phyloP scores from a whole-genome alignment of 192 early-diverging fungal species.

The Coemansia sp. region DNA sequence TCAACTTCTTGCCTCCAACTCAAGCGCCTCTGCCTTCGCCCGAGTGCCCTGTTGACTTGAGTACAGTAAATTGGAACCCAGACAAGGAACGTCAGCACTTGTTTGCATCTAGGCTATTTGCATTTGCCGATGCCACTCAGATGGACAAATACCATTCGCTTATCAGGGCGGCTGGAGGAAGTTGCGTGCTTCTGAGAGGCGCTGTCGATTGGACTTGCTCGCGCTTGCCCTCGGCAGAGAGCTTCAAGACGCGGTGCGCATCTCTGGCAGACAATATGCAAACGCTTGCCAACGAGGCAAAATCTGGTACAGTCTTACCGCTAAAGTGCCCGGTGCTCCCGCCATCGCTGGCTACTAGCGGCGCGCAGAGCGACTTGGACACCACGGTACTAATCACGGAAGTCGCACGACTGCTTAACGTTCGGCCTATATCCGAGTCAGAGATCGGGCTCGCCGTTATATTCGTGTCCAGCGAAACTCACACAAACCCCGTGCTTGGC shows the following conservation, averaged over 20 bases:
- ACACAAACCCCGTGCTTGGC: slow-evolving; percentile 25
- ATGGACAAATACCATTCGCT: slow-evolving; percentile 19
- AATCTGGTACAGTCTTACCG: neutral
- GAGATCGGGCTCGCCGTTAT: slow-evolving; percentile 45
- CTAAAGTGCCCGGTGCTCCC: slow-evolving; percentile 18
- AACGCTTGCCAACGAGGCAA: neutral
- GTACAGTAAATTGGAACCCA: slow-evolving; percentile 20
- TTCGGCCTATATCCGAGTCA: slow-evolving; percentile 42
- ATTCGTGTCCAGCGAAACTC: slow-evolving; percentile 27
- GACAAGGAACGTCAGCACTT: slow-evolving; percentile 23
- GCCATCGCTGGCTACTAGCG: neutral
- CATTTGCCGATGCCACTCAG: slow-evolving; percentile 32
- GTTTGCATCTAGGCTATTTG: slow-evolving; percentile 22
- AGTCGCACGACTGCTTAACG: slow-evolving; percentile 10
- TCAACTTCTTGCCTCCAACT: slow-evolving; percentile 24
- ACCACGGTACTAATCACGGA: slow-evolving; percentile 4
- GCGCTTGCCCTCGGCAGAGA: neutral
- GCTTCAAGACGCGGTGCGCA: neutral
- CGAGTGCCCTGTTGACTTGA: slow-evolving; percentile 32
- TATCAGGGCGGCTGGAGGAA: slow-evolving; percentile 23
- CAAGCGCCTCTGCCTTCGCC: slow-evolving; percentile 11
- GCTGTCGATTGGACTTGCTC: slow-evolving; percentile 1
- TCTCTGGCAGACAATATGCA: slow-evolving; percentile 1
- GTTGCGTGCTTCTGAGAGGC: neutral
- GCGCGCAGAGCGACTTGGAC: neutral